Percentiles rank a stretch among this genome's conserved stretches.
Conservation (phyloP, 768 basidiomycete genomes). For the Xerocomellus dryophilus region DNA sequence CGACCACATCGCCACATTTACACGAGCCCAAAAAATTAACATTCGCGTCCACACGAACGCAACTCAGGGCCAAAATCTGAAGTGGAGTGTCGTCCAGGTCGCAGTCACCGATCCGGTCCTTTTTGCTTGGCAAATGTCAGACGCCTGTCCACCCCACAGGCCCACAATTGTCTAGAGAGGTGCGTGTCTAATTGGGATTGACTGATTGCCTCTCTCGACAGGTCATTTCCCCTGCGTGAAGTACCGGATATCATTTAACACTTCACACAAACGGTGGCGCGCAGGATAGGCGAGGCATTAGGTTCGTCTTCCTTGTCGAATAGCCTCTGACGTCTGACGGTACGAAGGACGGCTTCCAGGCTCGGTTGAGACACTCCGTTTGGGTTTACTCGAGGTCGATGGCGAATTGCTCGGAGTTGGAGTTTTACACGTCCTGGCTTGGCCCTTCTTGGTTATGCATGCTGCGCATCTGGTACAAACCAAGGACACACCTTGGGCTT, state of each 20-base stretch:
- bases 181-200: background rate
- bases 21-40: background rate
- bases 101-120: background rate
- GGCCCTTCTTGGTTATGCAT: background rate
- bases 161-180: background rate
- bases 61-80: background rate
- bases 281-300: background rate
- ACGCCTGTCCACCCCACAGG: background rate
- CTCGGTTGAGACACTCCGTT: background rate
- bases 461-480: background rate
- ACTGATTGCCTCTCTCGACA: background rate
- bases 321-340: background rate
- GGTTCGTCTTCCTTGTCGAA: background rate
- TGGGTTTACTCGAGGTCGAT: background rate
- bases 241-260: background rate
- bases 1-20: background rate
- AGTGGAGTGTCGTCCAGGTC: background rate
- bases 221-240: background rate
- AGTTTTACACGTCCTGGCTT: background rate
- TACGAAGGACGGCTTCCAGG: background rate
- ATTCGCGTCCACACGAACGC: background rate
- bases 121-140: background rate
- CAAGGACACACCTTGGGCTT: background rate
- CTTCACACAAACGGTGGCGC: background rate
- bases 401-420: background rate